Evolutionary conservation across 2,329 filamentous ascomycete species (phyloP), one percentile per base, ranked within the genome.

Genomic region (Zasmidium cellare): DNA sequence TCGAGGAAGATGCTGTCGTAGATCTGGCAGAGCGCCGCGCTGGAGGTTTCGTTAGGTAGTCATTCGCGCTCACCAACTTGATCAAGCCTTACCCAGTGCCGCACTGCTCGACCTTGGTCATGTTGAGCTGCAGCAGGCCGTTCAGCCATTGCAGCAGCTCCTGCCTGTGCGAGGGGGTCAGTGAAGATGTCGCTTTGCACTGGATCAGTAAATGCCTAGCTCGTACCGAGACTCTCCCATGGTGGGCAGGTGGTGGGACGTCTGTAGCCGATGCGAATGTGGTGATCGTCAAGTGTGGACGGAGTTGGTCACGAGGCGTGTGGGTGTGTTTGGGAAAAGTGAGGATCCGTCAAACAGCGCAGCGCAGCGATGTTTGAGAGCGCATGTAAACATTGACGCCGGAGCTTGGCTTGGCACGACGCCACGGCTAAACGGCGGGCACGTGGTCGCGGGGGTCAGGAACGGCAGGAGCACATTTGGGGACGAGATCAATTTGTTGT

Each of bases 1-100:
- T 99, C 94, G 79, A 87, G 86, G 82, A 92, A 97, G 81, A 99
- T 97, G 77, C 92, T 96, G 81, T 99, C 94, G 76, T 96, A 97
- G 71, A 99, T 86, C 79, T 99, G 94, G 81, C 94, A 99, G 62
- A 96, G 84, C 49, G 93, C 93, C 68, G 94, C 93, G 75, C 93
- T 97, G 72, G 55, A 68, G 62, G 18, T 25, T 58, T 61, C 48
- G 60, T 60, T 44, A 59, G 53, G n/a, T n/a, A 41, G 11, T 41
- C 35, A 41, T 41, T 41, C n/a, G 25, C 25, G 11, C 2, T 51
- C n/a, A 20, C 25, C 7, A 41, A n/a, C 16, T 9, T 14, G 16
- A 3, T 41, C n/a, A 14, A 9, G 7, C 16, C 82, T 69, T 87
- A 97, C 93, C 93, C 94, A 72, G 93, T 97, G 76, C 94, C 94